Base-by-base conservation (phyloP, 768 basidiomycete genomes). In the Gymnopilus dilepis region DNA sequence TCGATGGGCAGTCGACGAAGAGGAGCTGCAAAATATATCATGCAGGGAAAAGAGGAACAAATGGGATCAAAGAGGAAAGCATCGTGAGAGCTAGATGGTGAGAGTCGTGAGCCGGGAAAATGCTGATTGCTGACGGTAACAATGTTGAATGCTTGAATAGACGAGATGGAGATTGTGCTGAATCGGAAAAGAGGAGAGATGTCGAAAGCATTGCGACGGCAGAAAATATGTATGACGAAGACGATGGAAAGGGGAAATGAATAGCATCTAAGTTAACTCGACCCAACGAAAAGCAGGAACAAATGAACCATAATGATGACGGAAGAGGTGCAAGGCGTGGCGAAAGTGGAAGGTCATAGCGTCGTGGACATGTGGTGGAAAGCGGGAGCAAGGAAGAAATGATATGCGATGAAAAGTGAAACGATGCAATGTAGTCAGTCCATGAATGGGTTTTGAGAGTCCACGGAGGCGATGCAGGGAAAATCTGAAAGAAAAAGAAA, bases 171-270 rank as follows among this genome's bases (percentile, higher is more conserved):
- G 59, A 54, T 42, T 31, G 45, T 41, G 54, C 41, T 19, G 34
- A 43, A 63, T 47, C 17, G 42, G 43, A 63, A 62, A 51, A 37
- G 51, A 61, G 42, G 42, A 52, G 50, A 62, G 56, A 61, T 56
- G 61, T 65, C 52, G 66, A 69, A 64, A 68, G 63, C 63, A 67
- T 63, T 67, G 72, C 67, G 61, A 69, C 64, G 54, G 57, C 38
- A 59, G 51, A 55, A 24, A 58, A 59, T 47, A 60, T 31, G 52
- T 37, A 48, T 50, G 47, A 51, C 24, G 57, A 61, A 33, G 57
- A 34, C 13, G 41, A 41, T 57, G 34, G 21, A 26, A 42, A 37
- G 45, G 42, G 21, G 34, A 15, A 50, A 41, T 38, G 52, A 47
- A 58, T 50, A 60, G 33, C 63, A 60, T 67, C 66, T 67, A 67